These are phyloP conservation scores for Mycena vitilis DNA, from an alignment of 768 basidiomycete genomes.

Conservation along the genomic window DNA sequence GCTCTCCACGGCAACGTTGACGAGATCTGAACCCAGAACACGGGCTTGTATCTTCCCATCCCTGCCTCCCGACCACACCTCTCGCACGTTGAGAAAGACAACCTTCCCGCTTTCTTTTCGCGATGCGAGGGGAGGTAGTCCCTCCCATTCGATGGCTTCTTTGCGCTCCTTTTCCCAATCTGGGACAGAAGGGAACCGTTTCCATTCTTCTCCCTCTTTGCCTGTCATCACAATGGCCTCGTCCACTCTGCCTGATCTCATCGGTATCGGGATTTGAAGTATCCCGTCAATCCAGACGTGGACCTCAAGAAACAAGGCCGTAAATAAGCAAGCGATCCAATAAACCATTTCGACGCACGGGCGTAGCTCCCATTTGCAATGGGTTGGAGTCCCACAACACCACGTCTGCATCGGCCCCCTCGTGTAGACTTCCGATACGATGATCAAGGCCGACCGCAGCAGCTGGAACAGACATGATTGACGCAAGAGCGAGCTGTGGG, in stretches of 20 bases:
- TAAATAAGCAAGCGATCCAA: too few species aligned
- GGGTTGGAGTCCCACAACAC: conserved; percentile 86
- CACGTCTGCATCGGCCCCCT: conserved; percentile 74
- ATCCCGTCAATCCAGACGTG: conserved; percentile 91
- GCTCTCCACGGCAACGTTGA: conserved; percentile 56
- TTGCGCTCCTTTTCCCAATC: conserved; percentile 74
- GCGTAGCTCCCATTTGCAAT: conserved; percentile 78
- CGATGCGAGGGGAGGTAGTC: conserved; percentile 72
- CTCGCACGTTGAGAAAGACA: conserved; percentile 76
- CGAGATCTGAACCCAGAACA: conserved; percentile 37
- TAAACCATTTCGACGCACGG: conserved; percentile 39
- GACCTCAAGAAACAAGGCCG: conserved; percentile 12
- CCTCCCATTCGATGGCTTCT: conserved; percentile 71
- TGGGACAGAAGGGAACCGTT: conserved; percentile 63
- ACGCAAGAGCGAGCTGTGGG: conserved; percentile 66
- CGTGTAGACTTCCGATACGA: conserved; percentile 72
- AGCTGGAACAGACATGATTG: conserved; percentile 77
- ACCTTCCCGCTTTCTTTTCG: conserved; percentile 48
- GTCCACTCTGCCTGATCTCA: conserved; percentile 48
- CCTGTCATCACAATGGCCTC: conserved; percentile 53
- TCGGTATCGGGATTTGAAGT: conserved; percentile 68
- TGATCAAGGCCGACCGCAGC: conserved; percentile 77
- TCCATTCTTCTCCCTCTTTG: conserved; percentile 56
- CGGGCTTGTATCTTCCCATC: conserved; percentile 49
- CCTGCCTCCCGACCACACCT: conserved; percentile 53